Conservation (phyloP, 345 rosid species). For the Salix koriyanagi region DNA sequence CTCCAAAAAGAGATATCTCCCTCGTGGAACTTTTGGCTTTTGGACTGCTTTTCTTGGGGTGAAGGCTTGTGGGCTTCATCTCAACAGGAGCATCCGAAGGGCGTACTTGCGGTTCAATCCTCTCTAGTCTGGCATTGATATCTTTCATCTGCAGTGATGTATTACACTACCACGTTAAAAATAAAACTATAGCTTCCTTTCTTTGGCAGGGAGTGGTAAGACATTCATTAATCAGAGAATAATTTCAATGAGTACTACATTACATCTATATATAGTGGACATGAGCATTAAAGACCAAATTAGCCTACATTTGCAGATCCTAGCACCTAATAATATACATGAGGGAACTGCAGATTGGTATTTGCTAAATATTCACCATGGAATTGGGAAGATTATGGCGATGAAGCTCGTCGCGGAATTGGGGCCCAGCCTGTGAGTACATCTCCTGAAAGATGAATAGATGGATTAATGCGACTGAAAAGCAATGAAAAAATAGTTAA, state of each 20-base stretch:
- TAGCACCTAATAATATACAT: not conserved
- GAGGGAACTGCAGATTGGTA: not conserved
- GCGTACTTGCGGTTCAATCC: constrained; percentile 70
- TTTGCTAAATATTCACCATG: constrained; percentile 51
- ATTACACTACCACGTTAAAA: not conserved
- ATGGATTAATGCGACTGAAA: not conserved
- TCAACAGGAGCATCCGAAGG: constrained; percentile 63
- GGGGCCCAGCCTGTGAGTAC: constrained; percentile 84
- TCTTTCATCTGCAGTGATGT: constrained; percentile 71
- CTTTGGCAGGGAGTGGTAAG: not conserved
- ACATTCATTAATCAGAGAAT: not conserved
- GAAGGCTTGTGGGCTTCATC: constrained; percentile 50
- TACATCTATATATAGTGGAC: not conserved
- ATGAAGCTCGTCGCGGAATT: constrained; percentile 95
- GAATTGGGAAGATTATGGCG: constrained; percentile 82
- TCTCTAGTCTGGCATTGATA: constrained; percentile 93
- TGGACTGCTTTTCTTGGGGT: constrained; percentile 84
- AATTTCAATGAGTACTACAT: not conserved
- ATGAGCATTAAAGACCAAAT: not conserved
- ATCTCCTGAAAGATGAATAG: constrained; percentile 65
- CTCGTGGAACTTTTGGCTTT: constrained; percentile 70
- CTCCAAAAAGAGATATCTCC: constrained; percentile 88
- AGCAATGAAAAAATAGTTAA: not conserved
- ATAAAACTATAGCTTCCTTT: not conserved
- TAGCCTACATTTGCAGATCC: not conserved